A percentile compares a stretch with the other conserved stretches of the same genome.
These are phyloP conservation scores for Colletotrichum sp. DNA, from an alignment of 2,329 filamentous ascomycete genomes.

Conservation along the genomic window DNA sequence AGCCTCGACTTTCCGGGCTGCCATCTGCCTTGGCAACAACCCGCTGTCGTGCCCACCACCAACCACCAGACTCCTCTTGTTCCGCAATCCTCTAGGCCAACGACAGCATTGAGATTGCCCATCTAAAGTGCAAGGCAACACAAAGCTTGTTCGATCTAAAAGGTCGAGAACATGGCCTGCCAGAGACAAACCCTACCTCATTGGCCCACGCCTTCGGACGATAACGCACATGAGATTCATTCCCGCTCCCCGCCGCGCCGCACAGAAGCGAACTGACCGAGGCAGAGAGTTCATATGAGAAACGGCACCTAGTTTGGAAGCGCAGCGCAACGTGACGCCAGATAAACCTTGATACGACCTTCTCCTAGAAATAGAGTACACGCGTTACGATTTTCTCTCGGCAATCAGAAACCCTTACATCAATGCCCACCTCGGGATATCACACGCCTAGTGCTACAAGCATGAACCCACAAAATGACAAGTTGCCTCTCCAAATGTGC, in stretches of 20 bases:
- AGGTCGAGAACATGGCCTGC: not conserved
- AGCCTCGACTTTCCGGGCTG: not conserved
- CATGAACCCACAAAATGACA: conserved; percentile 2
- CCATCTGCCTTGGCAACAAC: not conserved
- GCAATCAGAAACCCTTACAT: not conserved
- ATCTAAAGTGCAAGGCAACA: not conserved
- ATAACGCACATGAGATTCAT: not conserved
- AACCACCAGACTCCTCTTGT: not conserved
- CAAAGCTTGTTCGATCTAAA: not conserved
- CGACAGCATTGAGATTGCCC: not conserved
- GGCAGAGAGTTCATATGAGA: conserved; percentile 5
- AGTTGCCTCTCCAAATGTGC: not conserved
- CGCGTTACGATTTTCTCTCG: not conserved
- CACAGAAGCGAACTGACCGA: conserved; percentile 2
- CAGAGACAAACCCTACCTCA: not conserved
- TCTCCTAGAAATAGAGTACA: not conserved
- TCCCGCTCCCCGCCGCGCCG: not conserved
- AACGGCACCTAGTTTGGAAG: not conserved
- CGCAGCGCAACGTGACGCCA: not conserved
- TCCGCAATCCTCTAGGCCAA: not conserved
- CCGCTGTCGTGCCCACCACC: not conserved
- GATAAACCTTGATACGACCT: not conserved
- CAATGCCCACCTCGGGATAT: not conserved
- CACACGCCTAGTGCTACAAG: conserved; percentile 6
- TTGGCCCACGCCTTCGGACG: conserved; percentile 7